phyloP scores from a whole-genome alignment of 2,329 filamentous ascomycete genomes.

The Plenodomus lindquistii region DNA sequence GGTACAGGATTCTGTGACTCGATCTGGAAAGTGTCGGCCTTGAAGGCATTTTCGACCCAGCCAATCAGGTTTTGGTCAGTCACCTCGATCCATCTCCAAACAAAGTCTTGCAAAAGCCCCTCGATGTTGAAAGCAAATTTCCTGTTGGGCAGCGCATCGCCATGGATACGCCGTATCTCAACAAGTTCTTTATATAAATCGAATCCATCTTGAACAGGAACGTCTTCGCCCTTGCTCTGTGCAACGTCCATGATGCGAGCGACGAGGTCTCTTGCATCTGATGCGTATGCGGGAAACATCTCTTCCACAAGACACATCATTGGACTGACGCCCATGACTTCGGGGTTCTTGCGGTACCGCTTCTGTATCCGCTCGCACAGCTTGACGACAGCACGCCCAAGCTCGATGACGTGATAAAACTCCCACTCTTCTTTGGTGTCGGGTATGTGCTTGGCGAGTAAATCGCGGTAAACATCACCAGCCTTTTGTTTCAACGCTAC shows the following conservation, averaged over 20 bases:
- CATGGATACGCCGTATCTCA: constrained; percentile 80
- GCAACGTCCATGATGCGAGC: constrained; percentile 76
- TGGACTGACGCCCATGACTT: constrained; percentile 77
- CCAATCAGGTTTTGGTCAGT: constrained; percentile 78
- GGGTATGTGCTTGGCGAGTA: constrained; percentile 80
- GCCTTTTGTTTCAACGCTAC: constrained; percentile 75
- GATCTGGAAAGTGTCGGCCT: constrained; percentile 84
- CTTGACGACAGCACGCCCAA: constrained; percentile 84
- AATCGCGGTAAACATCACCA: constrained; percentile 74
- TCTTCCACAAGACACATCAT: constrained; percentile 76
- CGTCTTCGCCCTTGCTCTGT: constrained; percentile 70
- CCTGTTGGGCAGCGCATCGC: constrained; percentile 68
- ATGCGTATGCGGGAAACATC: constrained; percentile 86
- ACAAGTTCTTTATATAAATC: constrained; percentile 89
- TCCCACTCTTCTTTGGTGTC: constrained; percentile 83
- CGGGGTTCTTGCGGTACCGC: constrained; percentile 83
- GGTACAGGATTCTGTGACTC: constrained; percentile 66
- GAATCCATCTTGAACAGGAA: constrained; percentile 90
- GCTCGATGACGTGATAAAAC: constrained; percentile 84
- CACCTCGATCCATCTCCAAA: constrained; percentile 90
- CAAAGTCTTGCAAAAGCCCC: constrained; percentile 82
- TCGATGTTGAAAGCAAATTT: constrained; percentile 89
- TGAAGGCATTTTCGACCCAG: constrained; percentile 88
- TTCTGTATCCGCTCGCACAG: constrained; percentile 89
- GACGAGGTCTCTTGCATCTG: constrained; percentile 85